Percentiles rank a stretch among this genome's conserved stretches.
phyloP scores from a whole-genome alignment of 352 stramenopile species.

The Thraustochytrium striatum region DNA sequence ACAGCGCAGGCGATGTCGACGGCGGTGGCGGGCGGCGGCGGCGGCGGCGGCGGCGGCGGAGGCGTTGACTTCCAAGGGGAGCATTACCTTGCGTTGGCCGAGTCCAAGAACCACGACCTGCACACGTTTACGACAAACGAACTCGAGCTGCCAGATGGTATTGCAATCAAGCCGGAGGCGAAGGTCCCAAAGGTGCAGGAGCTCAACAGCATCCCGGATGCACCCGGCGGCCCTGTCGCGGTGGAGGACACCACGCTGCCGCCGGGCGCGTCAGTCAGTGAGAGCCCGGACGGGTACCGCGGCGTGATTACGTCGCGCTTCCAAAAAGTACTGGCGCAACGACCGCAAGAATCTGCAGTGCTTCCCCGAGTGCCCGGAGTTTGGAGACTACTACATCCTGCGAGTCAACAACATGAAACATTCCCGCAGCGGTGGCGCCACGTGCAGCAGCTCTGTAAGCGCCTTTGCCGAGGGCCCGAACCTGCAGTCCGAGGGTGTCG shows the following conservation, averaged over 20 bases:
- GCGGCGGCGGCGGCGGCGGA: too few species aligned
- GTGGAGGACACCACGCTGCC: not conserved
- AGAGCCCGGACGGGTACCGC: not conserved
- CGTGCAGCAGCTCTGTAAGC: conserved; percentile 22
- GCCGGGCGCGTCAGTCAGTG: not conserved
- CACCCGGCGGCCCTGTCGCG: too few species aligned
- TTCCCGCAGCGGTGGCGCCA: conserved; percentile 6
- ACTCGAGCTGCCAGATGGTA: too few species aligned
- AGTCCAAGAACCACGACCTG: too few species aligned
- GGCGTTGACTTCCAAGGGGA: too few species aligned
- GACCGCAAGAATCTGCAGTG: conserved; percentile 85
- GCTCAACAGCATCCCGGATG: not conserved
- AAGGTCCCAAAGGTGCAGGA: not conserved
- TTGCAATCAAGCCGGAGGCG: not conserved
- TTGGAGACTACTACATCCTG: conserved; percentile 70
- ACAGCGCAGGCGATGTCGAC: too few species aligned
- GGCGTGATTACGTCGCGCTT: conserved; percentile 74
- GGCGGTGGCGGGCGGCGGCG: too few species aligned
- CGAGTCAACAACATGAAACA: not conserved
- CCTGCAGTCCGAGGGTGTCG: not conserved
- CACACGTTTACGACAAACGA: too few species aligned
- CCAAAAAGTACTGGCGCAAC: conserved; percentile 81
- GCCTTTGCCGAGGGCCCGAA: not conserved
- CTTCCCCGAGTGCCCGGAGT: conserved; percentile 78
- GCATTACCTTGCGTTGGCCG: too few species aligned